Evolutionary conservation across 1,284 basidiomycete species (phyloP).

Genomic region (Ustilago nuda): DNA sequence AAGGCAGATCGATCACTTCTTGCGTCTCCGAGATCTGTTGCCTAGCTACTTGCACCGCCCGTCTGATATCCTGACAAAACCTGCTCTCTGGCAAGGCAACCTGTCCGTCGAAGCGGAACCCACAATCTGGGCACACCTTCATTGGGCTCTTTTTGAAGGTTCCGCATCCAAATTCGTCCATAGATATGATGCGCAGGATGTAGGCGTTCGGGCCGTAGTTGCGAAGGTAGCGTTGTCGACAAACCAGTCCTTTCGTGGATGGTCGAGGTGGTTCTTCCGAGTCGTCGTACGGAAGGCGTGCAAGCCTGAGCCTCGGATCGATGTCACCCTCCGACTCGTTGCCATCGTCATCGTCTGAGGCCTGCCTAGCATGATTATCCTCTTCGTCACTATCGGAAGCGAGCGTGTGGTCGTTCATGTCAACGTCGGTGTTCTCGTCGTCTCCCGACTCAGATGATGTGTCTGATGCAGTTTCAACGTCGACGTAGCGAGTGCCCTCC

Average conservation of each 20-base stretch:
- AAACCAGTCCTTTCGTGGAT: background rate
- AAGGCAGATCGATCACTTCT: conserved; percentile 23
- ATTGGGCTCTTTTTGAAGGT: background rate
- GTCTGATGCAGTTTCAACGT: conserved; percentile 32
- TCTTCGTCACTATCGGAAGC: background rate
- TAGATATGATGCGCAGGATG: conserved; percentile 29
- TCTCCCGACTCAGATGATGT: conserved; percentile 14
- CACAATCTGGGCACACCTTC: conserved; percentile 24
- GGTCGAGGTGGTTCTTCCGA: conserved; percentile 9
- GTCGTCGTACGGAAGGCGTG: background rate
- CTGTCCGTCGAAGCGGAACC: conserved; percentile 28
- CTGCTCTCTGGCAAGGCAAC: background rate
- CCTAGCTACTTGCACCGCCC: conserved; percentile 14
- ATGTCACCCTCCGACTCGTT: background rate
- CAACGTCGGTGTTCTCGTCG: conserved; percentile 3
- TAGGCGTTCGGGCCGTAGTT: conserved; percentile 37
- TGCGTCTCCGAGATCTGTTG: conserved; percentile 9
- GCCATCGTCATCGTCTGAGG: background rate
- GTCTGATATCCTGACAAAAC: conserved; percentile 5
- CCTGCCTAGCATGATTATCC: conserved; percentile 3
- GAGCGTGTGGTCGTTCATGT: background rate
- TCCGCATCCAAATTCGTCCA: conserved; percentile 20
- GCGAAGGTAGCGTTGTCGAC: conserved; percentile 7
- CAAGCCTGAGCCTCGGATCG: background rate
- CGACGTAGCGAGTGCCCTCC: conserved; percentile 25